Conservation (phyloP, 176 grass and related monocot genomes). For the Carex myosuroides region DNA sequence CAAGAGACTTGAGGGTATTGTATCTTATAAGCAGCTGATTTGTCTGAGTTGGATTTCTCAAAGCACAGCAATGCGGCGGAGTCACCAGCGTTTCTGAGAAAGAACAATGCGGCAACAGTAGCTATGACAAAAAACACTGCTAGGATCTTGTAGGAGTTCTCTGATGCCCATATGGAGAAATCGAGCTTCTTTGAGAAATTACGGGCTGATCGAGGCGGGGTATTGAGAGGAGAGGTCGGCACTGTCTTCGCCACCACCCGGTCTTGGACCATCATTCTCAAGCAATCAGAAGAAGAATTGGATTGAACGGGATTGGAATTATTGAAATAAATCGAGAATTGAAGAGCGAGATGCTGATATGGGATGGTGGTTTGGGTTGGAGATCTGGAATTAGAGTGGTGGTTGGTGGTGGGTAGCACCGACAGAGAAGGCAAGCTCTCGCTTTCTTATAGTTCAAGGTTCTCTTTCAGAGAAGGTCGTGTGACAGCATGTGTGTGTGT, state of each 20-base stretch:
- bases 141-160: slow-evolving; percentile 75
- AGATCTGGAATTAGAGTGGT: slow-evolving; percentile 40
- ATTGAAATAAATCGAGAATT: neutral
- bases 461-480: slow-evolving; percentile 41
- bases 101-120: slow-evolving; percentile 71
- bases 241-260: slow-evolving; percentile 17
- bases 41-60: slow-evolving; percentile 31
- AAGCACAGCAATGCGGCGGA: slow-evolving; percentile 73
- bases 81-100: slow-evolving; percentile 72
- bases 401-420: slow-evolving; percentile 39
- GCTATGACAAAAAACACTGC: slow-evolving; percentile 49
- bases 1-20: slow-evolving; percentile 64
- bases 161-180: slow-evolving; percentile 69
- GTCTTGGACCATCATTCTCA: slow-evolving; percentile 78
- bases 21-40: slow-evolving; percentile 29
- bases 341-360: neutral
- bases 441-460: slow-evolving; percentile 42
- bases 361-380: slow-evolving; percentile 6
- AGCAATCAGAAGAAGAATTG: neutral
- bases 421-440: slow-evolving; percentile 40
- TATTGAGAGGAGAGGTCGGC: neutral
- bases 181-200: slow-evolving; percentile 82
- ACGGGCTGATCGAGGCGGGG: slow-evolving; percentile 5
- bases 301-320: slow-evolving; percentile 9
- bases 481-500: slow-evolving; percentile 32